Evolutionary conservation across 352 stramenopile genomes (phyloP).

Genomic region (Globisporangium nodosum): DNA sequence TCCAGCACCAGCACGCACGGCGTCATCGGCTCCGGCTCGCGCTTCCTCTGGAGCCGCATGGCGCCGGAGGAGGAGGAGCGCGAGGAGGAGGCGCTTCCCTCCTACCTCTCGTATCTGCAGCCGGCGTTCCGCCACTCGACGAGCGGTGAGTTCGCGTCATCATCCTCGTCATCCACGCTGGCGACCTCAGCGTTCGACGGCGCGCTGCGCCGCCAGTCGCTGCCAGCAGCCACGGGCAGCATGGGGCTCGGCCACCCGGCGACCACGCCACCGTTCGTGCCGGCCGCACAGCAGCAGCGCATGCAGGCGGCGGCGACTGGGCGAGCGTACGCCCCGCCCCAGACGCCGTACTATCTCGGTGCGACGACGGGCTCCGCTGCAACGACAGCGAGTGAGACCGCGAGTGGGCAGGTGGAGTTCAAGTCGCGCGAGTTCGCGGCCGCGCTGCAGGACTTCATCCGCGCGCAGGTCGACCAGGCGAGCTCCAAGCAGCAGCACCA

Average conservation of each 20-base stretch:
- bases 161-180: constrained; percentile 1
- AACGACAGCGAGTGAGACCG: background rate
- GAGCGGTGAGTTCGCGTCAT: background rate
- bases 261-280: constrained; percentile 8
- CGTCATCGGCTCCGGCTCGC: constrained; percentile 30
- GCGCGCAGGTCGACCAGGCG: constrained; percentile 27
- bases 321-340: background rate
- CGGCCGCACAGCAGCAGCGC: constrained; percentile 2
- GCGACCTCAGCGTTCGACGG: constrained; percentile 6
- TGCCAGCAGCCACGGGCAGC: constrained; percentile 6
- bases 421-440: constrained; percentile 56
- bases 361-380: no score
- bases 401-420: constrained; percentile 24
- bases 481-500: constrained; percentile 6
- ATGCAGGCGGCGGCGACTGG: background rate
- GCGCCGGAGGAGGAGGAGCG: constrained; percentile 61
- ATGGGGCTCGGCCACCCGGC: constrained; percentile 3
- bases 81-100: constrained; percentile 63
- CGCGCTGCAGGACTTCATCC: constrained; percentile 53
- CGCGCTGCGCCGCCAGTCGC: constrained; percentile 7
- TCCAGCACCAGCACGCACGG: constrained; percentile 18
- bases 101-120: constrained; percentile 66
- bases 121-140: constrained; percentile 27
- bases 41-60: constrained; percentile 59
- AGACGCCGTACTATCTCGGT: background rate